Evolutionary conservation across 257 asterid species (phyloP), one percentile per base, ranked within the genome.

Genomic region (Avicennia marina): DNA sequence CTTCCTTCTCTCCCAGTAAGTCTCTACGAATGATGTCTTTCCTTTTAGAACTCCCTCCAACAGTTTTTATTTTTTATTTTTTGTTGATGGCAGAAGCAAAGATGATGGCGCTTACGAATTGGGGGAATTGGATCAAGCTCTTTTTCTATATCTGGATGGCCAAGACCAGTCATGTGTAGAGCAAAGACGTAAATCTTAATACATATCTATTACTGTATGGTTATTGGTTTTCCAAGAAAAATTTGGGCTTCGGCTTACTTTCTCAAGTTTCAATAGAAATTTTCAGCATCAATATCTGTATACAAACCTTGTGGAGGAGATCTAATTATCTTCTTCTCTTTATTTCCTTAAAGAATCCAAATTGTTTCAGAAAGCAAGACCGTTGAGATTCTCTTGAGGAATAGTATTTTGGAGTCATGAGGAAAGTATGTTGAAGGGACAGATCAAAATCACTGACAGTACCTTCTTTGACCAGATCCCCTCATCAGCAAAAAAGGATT

Each of bases 121-220:
- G 73, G 95, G 87, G 18, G 95, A 89, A 51, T 67, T 86, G 44
- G 97, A 89, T 73, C 94, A 87, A 72, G 89, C 95, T 17, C 83
- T 89, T 12, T 75, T 78, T 42, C 69, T 79, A 24, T 86, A 79
- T 58, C 75, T 86, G 6, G 86, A 86, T 53, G 68, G 87, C 43
- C 95, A 83, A 68, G 96, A 85, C 51, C 81, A 75, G 41, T 68
- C 71, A 4, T 34, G 78, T 50, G 87, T 75, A 58, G 94, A 85
- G 0, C 84, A 75, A 31, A 80, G 76, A 67, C 85, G 96, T 85
- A 50, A 65, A 10, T 38, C 33, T 34, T n/a, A n/a, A 2, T 6
- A 38, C n/a, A 38, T 6, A 38, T n/a, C n/a, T n/a, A n/a, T n/a
- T n/a, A n/a, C n/a, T 41, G n/a, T n/a, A n/a, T n/a, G n/a, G n/a